Percentiles rank a stretch among this genome's conserved stretches.
These are phyloP conservation scores for Jaapia argillacea DNA, from an alignment of 768 basidiomycete genomes.

Conservation along the genomic window DNA sequence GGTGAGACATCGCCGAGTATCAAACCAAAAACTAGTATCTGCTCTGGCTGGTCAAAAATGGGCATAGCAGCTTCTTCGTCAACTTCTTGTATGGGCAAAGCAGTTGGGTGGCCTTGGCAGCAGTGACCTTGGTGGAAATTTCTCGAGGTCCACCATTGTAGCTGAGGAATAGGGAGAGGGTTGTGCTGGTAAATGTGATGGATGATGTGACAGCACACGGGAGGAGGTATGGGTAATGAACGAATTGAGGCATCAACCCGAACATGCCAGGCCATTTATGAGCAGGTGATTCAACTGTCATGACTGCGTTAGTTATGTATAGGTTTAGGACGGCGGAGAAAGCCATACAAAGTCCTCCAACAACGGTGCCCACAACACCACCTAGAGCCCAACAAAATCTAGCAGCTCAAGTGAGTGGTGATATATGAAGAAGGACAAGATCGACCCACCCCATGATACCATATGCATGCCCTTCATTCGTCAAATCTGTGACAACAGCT, in stretches of 20 bases:
- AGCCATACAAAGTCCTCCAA: conserved; percentile 79
- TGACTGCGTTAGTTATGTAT: conserved; percentile 8
- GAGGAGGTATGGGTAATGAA: conserved; percentile 81
- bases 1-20: too few relatives aligned
- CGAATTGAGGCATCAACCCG: conserved; percentile 53
- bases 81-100: conserved; percentile 60
- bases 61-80: conserved; percentile 37
- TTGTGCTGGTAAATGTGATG: conserved; percentile 68
- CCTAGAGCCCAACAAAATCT: conserved; percentile 97
- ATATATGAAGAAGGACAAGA: not conserved
- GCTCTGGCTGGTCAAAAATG: conserved; percentile 24
- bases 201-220: conserved; percentile 73
- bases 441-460: conserved; percentile 68
- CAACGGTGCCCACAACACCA: conserved; percentile 82
- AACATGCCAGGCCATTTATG: conserved; percentile 80
- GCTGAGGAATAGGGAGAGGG: conserved; percentile 82
- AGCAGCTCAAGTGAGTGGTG: conserved; percentile 3
- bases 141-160: conserved; percentile 86
- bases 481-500: conserved; percentile 77
- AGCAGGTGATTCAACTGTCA: conserved; percentile 70
- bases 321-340: conserved; percentile 7
- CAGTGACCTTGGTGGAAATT: conserved; percentile 72
- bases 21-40: conserved; percentile 4
- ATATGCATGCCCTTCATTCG: conserved; percentile 92
- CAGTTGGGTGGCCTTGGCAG: conserved; percentile 52